Percentiles rank a stretch among this genome's conserved stretches.
Conservation (phyloP, 75 land plant species). For the Sequoia sempervirens region DNA sequence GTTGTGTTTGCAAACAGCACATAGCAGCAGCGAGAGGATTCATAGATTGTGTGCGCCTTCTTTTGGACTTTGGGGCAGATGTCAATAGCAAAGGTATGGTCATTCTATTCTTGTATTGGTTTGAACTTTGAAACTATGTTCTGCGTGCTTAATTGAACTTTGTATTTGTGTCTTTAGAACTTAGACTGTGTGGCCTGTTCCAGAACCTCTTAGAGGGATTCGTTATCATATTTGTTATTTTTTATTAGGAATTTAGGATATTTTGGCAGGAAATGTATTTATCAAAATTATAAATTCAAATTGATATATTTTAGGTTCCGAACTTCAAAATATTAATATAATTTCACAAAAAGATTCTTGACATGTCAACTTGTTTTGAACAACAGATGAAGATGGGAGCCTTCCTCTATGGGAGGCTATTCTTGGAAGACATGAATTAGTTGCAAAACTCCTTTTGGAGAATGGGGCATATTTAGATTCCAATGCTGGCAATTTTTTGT, state of each 20-base stretch:
- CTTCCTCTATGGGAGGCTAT: conserved; percentile 16
- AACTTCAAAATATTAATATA: background rate
- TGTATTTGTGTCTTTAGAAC: background rate
- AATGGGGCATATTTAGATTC: conserved; percentile 6
- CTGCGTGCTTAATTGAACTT: background rate
- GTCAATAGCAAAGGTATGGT: conserved; percentile 19
- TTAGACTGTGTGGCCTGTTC: background rate
- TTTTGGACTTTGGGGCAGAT: conserved; percentile 26
- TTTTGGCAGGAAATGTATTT: background rate
- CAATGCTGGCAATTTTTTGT: background rate
- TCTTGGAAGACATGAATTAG: background rate
- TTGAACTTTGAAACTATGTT: background rate
- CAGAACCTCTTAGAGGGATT: background rate
- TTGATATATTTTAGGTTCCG: background rate
- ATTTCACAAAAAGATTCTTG: background rate
- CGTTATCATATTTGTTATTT: background rate
- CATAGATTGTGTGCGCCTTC: conserved; percentile 19
- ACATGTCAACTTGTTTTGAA: background rate
- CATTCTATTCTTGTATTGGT: background rate
- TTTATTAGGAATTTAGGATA: background rate
- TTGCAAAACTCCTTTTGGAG: background rate
- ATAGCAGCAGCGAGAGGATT: conserved; percentile 28
- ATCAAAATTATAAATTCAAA: background rate
- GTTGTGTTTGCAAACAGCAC: conserved; percentile 17
- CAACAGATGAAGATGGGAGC: conserved; percentile 13